These are phyloP conservation scores for Neurospora tetraspora DNA, from an alignment of 495 filamentous ascomycete genomes.

Conservation along the genomic window DNA sequence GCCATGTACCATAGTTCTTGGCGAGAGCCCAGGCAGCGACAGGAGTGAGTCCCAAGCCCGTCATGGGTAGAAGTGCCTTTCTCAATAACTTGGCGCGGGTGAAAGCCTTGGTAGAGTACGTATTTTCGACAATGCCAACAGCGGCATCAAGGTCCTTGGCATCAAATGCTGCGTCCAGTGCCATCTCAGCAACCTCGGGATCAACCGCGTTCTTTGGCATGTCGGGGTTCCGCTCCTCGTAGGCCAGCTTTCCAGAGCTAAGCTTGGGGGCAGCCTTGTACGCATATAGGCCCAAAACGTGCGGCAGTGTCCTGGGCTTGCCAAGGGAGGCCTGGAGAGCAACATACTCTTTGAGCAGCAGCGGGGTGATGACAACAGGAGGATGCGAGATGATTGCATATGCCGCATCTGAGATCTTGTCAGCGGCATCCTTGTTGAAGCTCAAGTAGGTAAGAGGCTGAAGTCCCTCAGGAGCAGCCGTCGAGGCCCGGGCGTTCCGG, in stretches of 20 bases:
- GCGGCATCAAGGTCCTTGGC: conserved; percentile 65
- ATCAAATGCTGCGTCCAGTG: conserved; percentile 66
- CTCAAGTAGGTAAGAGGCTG: not conserved
- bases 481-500: conserved; percentile 5
- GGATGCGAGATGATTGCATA: conserved; percentile 62
- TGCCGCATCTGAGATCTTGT: conserved; percentile 41
- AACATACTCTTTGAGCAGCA: conserved; percentile 59
- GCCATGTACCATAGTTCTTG: conserved; percentile 44
- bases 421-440: conserved; percentile 19
- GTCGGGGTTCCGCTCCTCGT: conserved; percentile 53
- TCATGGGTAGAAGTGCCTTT: conserved; percentile 31
- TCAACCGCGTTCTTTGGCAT: conserved; percentile 63
- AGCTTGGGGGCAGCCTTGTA: conserved; percentile 66
- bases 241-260: conserved; percentile 47
- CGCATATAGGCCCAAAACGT: conserved; percentile 73
- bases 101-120: conserved; percentile 65
- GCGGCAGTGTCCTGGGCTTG: conserved; percentile 62
- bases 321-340: conserved; percentile 59
- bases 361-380: conserved; percentile 69
- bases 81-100: conserved; percentile 50
- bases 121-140: conserved; percentile 69
- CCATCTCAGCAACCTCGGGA: conserved; percentile 50
- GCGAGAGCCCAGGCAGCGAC: conserved; percentile 60
- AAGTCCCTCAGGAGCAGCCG: not conserved
- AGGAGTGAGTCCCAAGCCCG: conserved; percentile 46